Evolutionary conservation across 139 green algal genomes (phyloP).

Genomic region (Chlamydomonas urium): DNA sequence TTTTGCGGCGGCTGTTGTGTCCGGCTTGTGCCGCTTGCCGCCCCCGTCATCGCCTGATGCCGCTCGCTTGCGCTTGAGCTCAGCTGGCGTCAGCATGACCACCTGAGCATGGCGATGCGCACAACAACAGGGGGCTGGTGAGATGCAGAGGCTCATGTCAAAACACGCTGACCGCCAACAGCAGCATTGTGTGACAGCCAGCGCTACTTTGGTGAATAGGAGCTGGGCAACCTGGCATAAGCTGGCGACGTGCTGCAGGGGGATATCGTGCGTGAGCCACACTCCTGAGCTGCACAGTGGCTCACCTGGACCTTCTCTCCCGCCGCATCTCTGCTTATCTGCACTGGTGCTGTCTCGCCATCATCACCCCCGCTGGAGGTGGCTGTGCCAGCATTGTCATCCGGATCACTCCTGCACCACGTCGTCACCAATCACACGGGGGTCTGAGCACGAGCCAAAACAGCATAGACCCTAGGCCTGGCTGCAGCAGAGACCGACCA

Average conservation of each 20-base stretch:
- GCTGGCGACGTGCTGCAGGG: background rate
- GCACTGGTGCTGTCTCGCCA: conserved; percentile 24
- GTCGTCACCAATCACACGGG: too few species aligned
- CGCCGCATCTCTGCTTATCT: conserved; percentile 38
- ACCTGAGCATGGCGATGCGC: background rate
- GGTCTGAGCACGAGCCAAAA: too few species aligned
- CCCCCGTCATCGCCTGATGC: background rate
- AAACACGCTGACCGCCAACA: too few species aligned
- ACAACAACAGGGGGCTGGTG: background rate
- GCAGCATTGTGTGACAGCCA: too few species aligned
- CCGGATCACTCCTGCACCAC: conserved; percentile 1
- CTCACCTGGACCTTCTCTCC: conserved; percentile 25
- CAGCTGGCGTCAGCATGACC: background rate
- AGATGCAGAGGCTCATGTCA: background rate
- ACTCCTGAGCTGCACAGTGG: background rate
- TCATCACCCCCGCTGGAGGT: conserved; percentile 46
- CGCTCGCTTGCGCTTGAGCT: background rate
- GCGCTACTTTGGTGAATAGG: too few species aligned
- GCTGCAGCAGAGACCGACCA: too few species aligned
- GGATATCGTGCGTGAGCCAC: background rate
- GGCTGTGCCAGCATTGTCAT: background rate
- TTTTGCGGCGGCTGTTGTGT: background rate
- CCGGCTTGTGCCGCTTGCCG: background rate
- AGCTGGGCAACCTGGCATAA: too few species aligned
- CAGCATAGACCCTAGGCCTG: too few species aligned